Percentiles rank a stretch among this genome's conserved stretches.
phyloP scores from a whole-genome alignment of 257 asterid genomes.

The Solanum stenotomum region DNA sequence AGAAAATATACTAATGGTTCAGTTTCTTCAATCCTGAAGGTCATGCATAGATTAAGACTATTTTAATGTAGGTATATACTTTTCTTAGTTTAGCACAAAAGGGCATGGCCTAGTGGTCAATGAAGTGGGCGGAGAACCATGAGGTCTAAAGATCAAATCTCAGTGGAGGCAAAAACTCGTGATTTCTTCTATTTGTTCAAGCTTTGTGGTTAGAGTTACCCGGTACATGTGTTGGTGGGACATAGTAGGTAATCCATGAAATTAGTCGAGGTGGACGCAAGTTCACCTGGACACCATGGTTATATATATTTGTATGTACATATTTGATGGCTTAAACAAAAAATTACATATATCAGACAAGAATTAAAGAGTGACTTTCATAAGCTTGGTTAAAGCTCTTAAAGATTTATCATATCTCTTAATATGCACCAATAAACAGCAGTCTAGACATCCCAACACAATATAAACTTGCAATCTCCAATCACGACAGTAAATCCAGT shows the following conservation, averaged over 20 bases:
- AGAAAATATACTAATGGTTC: background rate
- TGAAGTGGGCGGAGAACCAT: background rate
- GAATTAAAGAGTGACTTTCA: background rate
- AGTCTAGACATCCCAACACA: background rate
- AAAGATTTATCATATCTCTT: background rate
- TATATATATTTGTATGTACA: background rate
- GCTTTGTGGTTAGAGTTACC: background rate
- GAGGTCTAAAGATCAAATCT: background rate
- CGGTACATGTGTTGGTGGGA: background rate
- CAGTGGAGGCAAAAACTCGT: background rate
- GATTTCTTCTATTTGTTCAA: background rate
- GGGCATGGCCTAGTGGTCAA: background rate
- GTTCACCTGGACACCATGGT: background rate
- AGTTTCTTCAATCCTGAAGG: background rate
- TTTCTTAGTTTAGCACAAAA: background rate
- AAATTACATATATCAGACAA: background rate
- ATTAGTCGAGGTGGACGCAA: background rate
- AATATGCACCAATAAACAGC: background rate
- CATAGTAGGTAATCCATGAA: background rate
- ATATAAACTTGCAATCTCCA: background rate
- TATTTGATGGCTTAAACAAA: background rate
- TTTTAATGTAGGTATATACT: background rate
- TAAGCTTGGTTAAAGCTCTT: background rate
- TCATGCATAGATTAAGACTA: background rate
- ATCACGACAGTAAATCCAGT: background rate